These are phyloP conservation scores for Lecanicillium sp. DNA, from an alignment of 2,329 filamentous ascomycete species.

Conservation along the genomic window DNA sequence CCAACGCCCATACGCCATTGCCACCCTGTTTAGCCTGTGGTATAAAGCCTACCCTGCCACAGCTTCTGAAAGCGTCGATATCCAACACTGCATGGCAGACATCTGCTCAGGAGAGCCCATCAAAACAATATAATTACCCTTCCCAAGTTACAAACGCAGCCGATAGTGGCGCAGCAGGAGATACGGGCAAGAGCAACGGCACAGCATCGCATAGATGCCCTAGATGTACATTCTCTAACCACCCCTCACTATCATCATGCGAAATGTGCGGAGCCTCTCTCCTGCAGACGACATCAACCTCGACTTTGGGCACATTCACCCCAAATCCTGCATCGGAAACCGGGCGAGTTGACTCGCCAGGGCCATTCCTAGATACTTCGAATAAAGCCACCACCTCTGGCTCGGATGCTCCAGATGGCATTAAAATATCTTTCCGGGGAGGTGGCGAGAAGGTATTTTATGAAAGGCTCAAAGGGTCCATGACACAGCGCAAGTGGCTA, in stretches of 20 bases:
- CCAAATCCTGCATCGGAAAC: constrained; percentile 26
- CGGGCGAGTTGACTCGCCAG: constrained; percentile 65
- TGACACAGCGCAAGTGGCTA: constrained; percentile 94
- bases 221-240: constrained; percentile 88
- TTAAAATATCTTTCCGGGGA: constrained; percentile 86
- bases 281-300: constrained; percentile 41
- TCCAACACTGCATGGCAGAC: constrained; percentile 56
- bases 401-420: constrained; percentile 58
- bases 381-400: constrained; percentile 21
- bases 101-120: too few relatives aligned
- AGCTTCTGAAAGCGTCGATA: constrained; percentile 82
- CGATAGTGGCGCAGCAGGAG: too few relatives aligned
- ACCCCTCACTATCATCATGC: constrained; percentile 76
- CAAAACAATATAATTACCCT: not conserved
- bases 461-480: constrained; percentile 77
- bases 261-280: constrained; percentile 86
- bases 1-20: constrained; percentile 69
- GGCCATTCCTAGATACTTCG: constrained; percentile 49
- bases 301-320: constrained; percentile 23
- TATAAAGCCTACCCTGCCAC: constrained; percentile 79
- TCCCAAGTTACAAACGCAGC: not conserved
- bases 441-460: constrained; percentile 88
- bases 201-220: constrained; percentile 58
- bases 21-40: constrained; percentile 89
- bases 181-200: too few relatives aligned